These are phyloP conservation scores for Boletus insuetus DNA, from an alignment of 768 basidiomycete species.

Conservation along the genomic window DNA sequence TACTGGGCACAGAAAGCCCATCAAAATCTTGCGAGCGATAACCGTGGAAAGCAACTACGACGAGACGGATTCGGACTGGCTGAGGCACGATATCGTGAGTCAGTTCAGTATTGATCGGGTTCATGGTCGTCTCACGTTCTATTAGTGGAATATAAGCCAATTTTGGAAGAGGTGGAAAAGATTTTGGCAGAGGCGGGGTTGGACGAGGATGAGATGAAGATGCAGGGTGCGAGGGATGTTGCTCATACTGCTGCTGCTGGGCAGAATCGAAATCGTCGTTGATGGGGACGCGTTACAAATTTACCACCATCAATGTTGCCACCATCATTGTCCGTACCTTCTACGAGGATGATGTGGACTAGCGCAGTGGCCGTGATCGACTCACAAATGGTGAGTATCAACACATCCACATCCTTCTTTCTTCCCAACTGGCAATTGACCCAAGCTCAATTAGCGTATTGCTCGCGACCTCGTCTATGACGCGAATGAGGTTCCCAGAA, in stretches of 20 bases:
- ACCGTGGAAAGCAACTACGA: constrained; percentile 74
- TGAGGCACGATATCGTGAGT: constrained; percentile 63
- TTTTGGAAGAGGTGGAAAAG: constrained; percentile 77
- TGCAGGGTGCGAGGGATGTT: constrained; percentile 45
- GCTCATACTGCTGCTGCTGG: constrained; percentile 33
- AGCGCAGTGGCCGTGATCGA: too few relatives aligned
- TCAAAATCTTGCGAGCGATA: constrained; percentile 47
- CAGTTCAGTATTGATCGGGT: not conserved
- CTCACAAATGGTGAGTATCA: too few relatives aligned
- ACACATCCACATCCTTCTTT: too few relatives aligned
- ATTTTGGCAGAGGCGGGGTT: constrained; percentile 82
- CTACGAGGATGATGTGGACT: too few relatives aligned
- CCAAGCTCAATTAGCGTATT: too few relatives aligned
- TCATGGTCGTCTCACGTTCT: not conserved
- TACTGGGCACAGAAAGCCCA: constrained; percentile 80
- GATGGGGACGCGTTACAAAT: not conserved
- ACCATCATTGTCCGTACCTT: too few relatives aligned
- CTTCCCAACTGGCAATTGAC: too few relatives aligned
- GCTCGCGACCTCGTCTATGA: too few relatives aligned
- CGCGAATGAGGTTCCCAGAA: too few relatives aligned
- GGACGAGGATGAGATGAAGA: constrained; percentile 78
- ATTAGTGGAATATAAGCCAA: constrained; percentile 76
- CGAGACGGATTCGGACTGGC: constrained; percentile 78
- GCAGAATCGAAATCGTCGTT: constrained; percentile 53
- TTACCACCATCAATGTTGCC: too few relatives aligned